Percentiles rank a stretch among this genome's conserved stretches.
Conservation (phyloP, 2,329 filamentous ascomycete species). For the Cercospora beticola region DNA sequence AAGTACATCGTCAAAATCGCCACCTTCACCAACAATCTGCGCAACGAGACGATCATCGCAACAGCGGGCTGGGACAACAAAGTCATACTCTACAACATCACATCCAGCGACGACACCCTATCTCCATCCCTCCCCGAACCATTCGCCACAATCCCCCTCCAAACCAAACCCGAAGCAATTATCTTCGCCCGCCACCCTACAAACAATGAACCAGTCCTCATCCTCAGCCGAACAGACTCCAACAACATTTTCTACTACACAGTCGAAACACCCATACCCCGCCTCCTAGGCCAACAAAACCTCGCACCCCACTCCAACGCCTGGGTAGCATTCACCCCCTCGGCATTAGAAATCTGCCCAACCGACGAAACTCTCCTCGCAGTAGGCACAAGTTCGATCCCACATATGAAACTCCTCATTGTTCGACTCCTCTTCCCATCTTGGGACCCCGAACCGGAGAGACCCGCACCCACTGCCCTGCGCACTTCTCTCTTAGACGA, state of each 20-base stretch:
- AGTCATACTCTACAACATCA: conserved; percentile 51
- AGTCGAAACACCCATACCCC: conserved; percentile 37
- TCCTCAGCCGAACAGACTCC: conserved; percentile 59
- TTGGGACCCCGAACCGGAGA: conserved; percentile 22
- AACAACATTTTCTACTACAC: conserved; percentile 59
- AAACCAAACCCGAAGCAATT: conserved; percentile 59
- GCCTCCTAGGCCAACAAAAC: conserved; percentile 57
- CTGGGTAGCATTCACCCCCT: conserved; percentile 64
- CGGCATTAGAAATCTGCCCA: conserved; percentile 57
- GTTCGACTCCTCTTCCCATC: conserved; percentile 57
- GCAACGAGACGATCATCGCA: conserved; percentile 45
- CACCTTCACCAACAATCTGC: conserved; percentile 32
- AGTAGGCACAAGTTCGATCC: conserved; percentile 60
- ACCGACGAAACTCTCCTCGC: conserved; percentile 56
- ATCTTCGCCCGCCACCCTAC: conserved; percentile 55
- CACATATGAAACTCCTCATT: conserved; percentile 63
- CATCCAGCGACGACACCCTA: conserved; percentile 8
- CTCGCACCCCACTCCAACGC: conserved; percentile 62
- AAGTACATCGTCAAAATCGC: conserved; percentile 60
- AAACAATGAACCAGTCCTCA: conserved; percentile 48
- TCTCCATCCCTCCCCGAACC: conserved; percentile 40
- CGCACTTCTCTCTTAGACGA: conserved; percentile 31
- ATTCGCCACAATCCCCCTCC: conserved; percentile 45
- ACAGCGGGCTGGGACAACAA: conserved; percentile 63
- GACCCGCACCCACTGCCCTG: conserved; percentile 13